These are phyloP conservation scores for Cystofilobasidium bisporidii DNA, from an alignment of 768 basidiomycete genomes.

Conservation along the genomic window DNA sequence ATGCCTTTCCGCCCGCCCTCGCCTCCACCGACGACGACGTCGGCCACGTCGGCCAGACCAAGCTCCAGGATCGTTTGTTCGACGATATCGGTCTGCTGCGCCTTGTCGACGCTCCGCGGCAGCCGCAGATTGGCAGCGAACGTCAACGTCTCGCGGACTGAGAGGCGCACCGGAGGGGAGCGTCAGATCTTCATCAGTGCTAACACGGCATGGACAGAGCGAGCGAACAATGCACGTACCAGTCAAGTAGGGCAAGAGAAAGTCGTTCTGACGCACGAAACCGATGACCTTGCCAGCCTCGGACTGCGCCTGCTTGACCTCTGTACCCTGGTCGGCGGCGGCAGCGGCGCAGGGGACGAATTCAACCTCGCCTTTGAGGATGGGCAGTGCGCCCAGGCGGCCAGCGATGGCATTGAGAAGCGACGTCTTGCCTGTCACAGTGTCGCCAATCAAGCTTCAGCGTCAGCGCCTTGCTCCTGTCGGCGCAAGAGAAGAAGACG, in stretches of 20 bases:
- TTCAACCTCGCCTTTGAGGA: conserved; percentile 34
- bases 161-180: too few relatives aligned
- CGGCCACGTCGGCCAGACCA: conserved; percentile 44
- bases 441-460: too few relatives aligned
- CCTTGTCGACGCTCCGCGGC: conserved; percentile 42
- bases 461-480: not conserved
- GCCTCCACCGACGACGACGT: conserved; percentile 52
- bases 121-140: conserved; percentile 44
- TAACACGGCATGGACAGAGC: too few relatives aligned
- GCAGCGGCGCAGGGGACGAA: conserved; percentile 11
- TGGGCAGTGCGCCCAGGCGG: conserved; percentile 36
- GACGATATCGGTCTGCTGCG: conserved; percentile 40
- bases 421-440: conserved; percentile 39
- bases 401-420: conserved; percentile 41
- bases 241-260: conserved; percentile 43
- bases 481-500: not conserved
- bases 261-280: conserved; percentile 44
- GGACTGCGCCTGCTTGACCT: conserved; percentile 20
- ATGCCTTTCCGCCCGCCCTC: conserved; percentile 48
- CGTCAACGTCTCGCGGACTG: conserved; percentile 43
- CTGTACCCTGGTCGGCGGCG: conserved; percentile 14
- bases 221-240: conserved; percentile 30
- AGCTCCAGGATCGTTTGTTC: conserved; percentile 45
- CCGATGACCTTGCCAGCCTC: conserved; percentile 39
- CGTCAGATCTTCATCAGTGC: too few relatives aligned